Conservation (phyloP, 495 filamentous ascomycete species). For the Astrocystis sublimbata region DNA sequence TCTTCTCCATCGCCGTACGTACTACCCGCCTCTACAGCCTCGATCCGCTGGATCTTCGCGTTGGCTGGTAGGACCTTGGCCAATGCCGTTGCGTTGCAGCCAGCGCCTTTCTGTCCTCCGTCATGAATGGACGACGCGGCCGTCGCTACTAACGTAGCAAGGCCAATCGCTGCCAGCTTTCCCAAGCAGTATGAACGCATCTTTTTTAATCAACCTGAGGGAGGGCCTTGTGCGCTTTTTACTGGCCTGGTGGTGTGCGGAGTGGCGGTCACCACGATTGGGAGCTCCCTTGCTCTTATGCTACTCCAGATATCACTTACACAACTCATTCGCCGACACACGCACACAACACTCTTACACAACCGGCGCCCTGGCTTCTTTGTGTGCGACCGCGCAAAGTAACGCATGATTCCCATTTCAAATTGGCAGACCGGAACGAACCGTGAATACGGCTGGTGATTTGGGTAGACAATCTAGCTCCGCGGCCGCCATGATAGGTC, state of each 20-base stretch:
- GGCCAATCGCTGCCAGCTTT: not conserved
- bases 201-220: not conserved
- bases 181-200: conserved; percentile 1
- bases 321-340: no score
- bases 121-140: conserved; percentile 6
- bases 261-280: not conserved
- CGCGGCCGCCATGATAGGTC: not conserved
- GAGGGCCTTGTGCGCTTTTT: not conserved
- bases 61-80: conserved; percentile 24
- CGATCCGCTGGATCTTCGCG: conserved; percentile 35
- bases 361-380: not conserved
- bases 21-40: conserved; percentile 33
- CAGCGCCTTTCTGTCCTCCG: not conserved
- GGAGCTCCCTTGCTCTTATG: conserved; percentile 1
- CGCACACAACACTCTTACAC: not conserved
- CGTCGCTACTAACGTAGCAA: not conserved
- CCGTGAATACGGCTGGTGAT: not conserved
- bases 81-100: conserved; percentile 30
- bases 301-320: no score
- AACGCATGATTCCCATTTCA: not conserved
- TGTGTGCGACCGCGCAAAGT: not conserved
- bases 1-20: conserved; percentile 38
- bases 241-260: not conserved
- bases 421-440: not conserved
- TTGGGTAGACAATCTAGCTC: not conserved